phyloP scores from a whole-genome alignment of 129 eudicot species.

The Artemisia annua region DNA sequence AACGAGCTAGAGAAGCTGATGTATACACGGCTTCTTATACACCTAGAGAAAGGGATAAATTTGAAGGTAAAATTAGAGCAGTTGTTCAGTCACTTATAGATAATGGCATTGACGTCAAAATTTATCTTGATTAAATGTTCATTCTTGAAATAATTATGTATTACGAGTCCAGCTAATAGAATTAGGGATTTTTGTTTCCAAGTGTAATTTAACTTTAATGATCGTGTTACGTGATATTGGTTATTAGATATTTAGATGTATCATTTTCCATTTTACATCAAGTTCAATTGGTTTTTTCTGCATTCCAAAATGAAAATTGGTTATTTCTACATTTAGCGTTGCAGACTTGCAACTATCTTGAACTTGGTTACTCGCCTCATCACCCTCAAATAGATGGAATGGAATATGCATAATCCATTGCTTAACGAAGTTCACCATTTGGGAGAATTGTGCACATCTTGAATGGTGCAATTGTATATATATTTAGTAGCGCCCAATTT shows the following conservation, averaged over 20 bases:
- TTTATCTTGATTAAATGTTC: slow-evolving; percentile 49
- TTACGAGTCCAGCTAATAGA: background rate
- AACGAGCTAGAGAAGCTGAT: slow-evolving; percentile 69
- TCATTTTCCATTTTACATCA: background rate
- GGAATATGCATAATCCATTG: no score
- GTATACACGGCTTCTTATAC: slow-evolving; percentile 69
- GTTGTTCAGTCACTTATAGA: slow-evolving; percentile 76
- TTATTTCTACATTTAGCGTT: no score
- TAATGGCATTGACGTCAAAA: slow-evolving; percentile 62
- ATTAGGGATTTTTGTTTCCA: background rate
- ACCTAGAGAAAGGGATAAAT: slow-evolving; percentile 66
- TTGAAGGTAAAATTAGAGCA: slow-evolving; percentile 73
- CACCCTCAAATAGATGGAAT: no score
- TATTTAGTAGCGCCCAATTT: no score
- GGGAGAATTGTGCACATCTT: no score
- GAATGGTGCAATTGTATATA: no score
- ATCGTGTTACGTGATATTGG: background rate
- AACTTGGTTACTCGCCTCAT: no score
- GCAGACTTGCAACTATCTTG: no score
- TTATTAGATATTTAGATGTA: background rate
- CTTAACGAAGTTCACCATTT: no score
- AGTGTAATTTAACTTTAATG: background rate
- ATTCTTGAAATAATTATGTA: background rate
- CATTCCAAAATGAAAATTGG: background rate
- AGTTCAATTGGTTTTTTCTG: background rate